phyloP scores from a whole-genome alignment of 2,329 filamentous ascomycete genomes.

The Aspergillus arachidicola region DNA sequence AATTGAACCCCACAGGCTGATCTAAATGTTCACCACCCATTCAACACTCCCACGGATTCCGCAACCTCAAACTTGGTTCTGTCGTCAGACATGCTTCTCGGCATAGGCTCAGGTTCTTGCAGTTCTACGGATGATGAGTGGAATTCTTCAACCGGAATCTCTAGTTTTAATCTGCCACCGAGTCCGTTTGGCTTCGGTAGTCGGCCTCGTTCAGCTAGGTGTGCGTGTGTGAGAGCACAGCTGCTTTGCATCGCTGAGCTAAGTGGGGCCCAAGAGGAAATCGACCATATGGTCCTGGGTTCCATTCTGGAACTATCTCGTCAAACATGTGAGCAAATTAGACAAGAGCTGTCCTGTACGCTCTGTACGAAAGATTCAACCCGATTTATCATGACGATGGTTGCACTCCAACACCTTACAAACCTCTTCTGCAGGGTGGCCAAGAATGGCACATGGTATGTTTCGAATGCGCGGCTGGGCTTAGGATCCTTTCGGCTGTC shows the following conservation, averaged over 20 bases:
- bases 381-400: conserved; percentile 1
- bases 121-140: conserved; percentile 2
- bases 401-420: conserved; percentile 1
- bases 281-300: background rate
- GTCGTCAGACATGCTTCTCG: background rate
- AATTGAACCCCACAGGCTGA: background rate
- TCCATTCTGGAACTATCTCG: conserved; percentile 3
- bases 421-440: conserved; percentile 1
- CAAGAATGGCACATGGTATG: background rate
- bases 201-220: background rate
- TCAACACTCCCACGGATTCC: background rate
- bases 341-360: background rate
- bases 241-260: conserved; percentile 3
- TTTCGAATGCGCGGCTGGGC: background rate
- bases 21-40: background rate
- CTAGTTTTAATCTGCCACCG: background rate
- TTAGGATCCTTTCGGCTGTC: background rate
- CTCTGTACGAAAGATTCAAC: background rate
- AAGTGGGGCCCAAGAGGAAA: background rate
- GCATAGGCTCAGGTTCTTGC: background rate
- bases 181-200: background rate
- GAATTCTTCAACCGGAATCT: background rate
- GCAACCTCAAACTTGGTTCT: background rate
- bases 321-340: conserved; percentile 3
- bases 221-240: background rate